Evolutionary conservation across 257 asterid species (phyloP), one percentile per base, ranked within the genome.

Genomic region (Nicotiana undulata): DNA sequence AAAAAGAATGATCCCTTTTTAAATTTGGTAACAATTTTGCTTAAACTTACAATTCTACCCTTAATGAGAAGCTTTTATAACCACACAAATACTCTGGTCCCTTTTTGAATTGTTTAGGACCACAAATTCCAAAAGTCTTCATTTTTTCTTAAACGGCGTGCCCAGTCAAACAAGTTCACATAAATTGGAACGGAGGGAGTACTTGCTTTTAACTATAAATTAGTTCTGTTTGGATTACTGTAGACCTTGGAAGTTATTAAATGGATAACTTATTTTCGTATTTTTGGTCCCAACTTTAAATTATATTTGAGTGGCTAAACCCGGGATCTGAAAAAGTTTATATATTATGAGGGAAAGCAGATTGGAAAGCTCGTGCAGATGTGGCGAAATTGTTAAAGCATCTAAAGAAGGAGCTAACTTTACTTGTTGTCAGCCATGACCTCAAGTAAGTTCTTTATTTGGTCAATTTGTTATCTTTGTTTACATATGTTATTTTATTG

Each of bases 301-400:
- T 78, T 34, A 4, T 22, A 37, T 37, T 29, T 63, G 34, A 20
- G 20, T 34, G 17, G 16, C 72, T 37, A 68, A 17, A 12, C 60
- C 26, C 60, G 13, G 78, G 46, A 13, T 49, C 55, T n/a, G 37
- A 51, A 61, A 40, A 58, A 22, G 72, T 82, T 32, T 44, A 79
- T 61, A 37, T 28, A 40, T 44, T 72, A 64, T 64, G 40, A 8
- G 80, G 83, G 68, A 37, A 53, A 79, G 3, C 58, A 88, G 97
- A 93, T 88, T 95, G 98, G 99, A 95, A 91, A 88, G 99, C 98
- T 63, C 92, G 97, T 66, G 95, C 97, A 20, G 99, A 95, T 84
- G 96, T 95, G 85, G 92, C 92, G 46, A 94, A 90, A 85, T 88
- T 92, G 88, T 85, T 95, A 85, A 90, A 87, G 87, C 78, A 84